Base-by-base conservation (phyloP, 805 yeast species). In the Saturnispora zaruensis region DNA sequence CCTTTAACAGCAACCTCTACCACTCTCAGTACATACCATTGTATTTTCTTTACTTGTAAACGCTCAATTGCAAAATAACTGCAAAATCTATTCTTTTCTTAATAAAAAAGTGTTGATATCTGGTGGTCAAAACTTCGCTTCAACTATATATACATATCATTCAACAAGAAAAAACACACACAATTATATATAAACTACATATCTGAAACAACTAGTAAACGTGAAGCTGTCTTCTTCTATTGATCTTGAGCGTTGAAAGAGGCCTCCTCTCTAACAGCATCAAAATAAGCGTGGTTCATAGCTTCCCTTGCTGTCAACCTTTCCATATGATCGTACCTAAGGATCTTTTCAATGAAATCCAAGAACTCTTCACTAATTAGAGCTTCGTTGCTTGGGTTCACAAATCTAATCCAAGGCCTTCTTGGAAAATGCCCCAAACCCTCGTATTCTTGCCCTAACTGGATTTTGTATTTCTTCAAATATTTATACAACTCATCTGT, bases 301-400 rank as follows among this genome's bases (percentile, higher is more conserved):
- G 96, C 93, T 65, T 90, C 96, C 64, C 76, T 78, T 1, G 96
- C 96, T 6, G 96, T 87, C 43, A 87, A 74, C 64, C 96, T 77
- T 63, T 84, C 84, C 63, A 86, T 88, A 65, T 90, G 96, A 64
- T 90, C 96, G 62, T 87, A 89, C 52, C 86, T 77, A 58, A 89
- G 72, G 54, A 90, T 70, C 58, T 81, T 77, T 64, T 87, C 96
- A 55, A 89, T 78, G 59, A 89, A 79, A 64, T 89, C 95, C 46
- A 91, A 69, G 43, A 86, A 83, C 51, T 86, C 93, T 18, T 78
- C 78, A 56, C 78, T 75, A 32, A 81, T 80, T 55, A 88, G 70
- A 59, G 80, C 80, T 62, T 74, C 76, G 67, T 89, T 91, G 37
- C 78, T 78, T 42, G 76, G 76, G 63, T 76, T 87, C 53, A 87